Conservation (phyloP, 2,329 filamentous ascomycete genomes). For the Claviceps sorghi region DNA sequence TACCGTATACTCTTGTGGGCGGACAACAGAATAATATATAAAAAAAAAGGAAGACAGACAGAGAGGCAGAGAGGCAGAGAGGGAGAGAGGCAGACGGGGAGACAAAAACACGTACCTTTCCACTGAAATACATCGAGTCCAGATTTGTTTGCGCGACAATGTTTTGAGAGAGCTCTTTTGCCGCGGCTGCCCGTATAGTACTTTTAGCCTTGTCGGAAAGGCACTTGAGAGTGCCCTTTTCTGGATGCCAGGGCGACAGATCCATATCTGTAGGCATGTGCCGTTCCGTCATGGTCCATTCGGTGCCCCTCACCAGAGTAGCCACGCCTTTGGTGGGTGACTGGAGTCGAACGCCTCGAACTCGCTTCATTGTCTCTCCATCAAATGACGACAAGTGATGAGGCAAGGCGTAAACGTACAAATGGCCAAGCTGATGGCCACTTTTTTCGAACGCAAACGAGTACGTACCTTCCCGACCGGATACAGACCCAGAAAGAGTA, state of each 20-base stretch:
- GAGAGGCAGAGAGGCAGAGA: neutral
- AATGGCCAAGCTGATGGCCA: conserved; percentile 42
- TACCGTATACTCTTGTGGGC: neutral
- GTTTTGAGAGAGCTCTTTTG: conserved; percentile 61
- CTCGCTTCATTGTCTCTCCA: conserved; percentile 31
- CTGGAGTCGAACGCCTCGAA: conserved; percentile 46
- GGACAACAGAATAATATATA: neutral
- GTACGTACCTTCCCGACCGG: conserved; percentile 52
- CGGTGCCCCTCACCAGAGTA: conserved; percentile 54
- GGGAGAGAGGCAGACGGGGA: conserved; percentile 2
- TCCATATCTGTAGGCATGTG: conserved; percentile 59
- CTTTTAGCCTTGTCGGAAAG: conserved; percentile 41
- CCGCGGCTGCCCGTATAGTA: conserved; percentile 46
- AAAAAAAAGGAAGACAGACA: neutral
- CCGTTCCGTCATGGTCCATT: conserved; percentile 65
- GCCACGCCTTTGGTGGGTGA: conserved; percentile 78
- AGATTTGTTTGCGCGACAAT: conserved; percentile 59
- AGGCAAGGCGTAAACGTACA: conserved; percentile 78
- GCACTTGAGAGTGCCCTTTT: conserved; percentile 27
- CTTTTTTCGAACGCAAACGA: conserved; percentile 57
- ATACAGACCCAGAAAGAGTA: conserved; percentile 47
- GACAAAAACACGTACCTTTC: conserved; percentile 42
- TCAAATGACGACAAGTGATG: conserved; percentile 74
- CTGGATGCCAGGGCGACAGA: conserved; percentile 64
- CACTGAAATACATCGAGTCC: conserved; percentile 85